phyloP scores from a whole-genome alignment of 2,329 filamentous ascomycete species.

The Myotisia sp. region DNA sequence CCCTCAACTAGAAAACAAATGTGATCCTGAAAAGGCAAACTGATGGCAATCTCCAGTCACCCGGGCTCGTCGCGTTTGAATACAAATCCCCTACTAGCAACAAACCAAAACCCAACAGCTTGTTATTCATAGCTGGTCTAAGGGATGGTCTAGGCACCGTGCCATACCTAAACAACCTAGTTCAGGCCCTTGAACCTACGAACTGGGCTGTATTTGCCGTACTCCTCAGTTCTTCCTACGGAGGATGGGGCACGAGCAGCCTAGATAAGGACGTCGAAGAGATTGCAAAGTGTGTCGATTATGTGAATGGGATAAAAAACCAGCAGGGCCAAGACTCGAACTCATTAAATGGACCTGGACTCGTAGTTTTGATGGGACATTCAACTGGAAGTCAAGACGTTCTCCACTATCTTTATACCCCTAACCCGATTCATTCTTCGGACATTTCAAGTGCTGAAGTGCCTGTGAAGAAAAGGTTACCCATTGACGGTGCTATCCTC shows the following conservation, averaged over 20 bases:
- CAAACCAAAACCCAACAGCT: constrained; percentile 29
- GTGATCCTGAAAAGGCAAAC: background rate
- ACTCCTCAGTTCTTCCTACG: constrained; percentile 39
- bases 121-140: constrained; percentile 47
- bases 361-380: constrained; percentile 55
- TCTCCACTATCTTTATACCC: constrained; percentile 45
- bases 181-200: constrained; percentile 33
- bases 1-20: background rate
- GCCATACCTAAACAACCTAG: constrained; percentile 38
- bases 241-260: constrained; percentile 40
- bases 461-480: constrained; percentile 29
- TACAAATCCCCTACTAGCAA: constrained; percentile 17
- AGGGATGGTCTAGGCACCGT: constrained; percentile 44
- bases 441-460: background rate
- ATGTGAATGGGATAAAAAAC: constrained; percentile 30
- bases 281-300: constrained; percentile 38
- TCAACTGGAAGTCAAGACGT: constrained; percentile 56
- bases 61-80: constrained; percentile 29
- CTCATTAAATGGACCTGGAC: constrained; percentile 22
- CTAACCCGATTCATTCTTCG: constrained; percentile 24
- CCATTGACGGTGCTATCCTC: constrained; percentile 59
- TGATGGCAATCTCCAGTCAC: constrained; percentile 18
- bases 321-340: constrained; percentile 5
- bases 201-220: constrained; percentile 41
- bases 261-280: constrained; percentile 42